Evolutionary conservation across 2,329 filamentous ascomycete species (phyloP).

Genomic region (Drechslerella stenobrocha): DNA sequence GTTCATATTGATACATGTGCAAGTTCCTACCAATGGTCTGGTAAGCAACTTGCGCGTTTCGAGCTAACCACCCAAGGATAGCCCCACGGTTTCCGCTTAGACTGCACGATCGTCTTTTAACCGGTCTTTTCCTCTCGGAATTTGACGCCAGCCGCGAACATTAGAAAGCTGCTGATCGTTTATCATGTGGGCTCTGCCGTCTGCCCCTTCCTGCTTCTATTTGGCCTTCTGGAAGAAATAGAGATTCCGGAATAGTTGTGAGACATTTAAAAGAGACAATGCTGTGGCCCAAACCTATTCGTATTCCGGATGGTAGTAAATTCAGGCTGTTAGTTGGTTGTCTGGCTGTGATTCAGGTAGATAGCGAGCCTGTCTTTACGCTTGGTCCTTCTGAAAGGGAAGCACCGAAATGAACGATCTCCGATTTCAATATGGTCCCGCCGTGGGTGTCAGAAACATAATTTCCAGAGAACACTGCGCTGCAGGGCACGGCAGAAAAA

Average conservation of each 20-base stretch:
- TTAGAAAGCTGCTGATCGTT: too few relatives aligned
- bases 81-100: slow-evolving; percentile 16
- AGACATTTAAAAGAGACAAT: slow-evolving; percentile 18
- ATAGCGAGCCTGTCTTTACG: slow-evolving; percentile 4
- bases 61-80: neutral
- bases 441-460: slow-evolving; percentile 4
- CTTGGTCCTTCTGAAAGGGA: slow-evolving; percentile 40
- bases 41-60: neutral
- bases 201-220: slow-evolving; percentile 19
- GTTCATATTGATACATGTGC: too few relatives aligned
- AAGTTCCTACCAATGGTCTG: too few relatives aligned
- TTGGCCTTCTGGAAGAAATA: slow-evolving; percentile 44
- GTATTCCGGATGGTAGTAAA: slow-evolving; percentile 16
- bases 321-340: neutral
- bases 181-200: too few relatives aligned
- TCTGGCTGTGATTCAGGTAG: slow-evolving; percentile 3
- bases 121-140: slow-evolving; percentile 4
- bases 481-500: slow-evolving; percentile 13
- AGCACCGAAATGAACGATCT: slow-evolving; percentile 47
- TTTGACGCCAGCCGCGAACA: neutral
- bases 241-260: slow-evolving; percentile 24
- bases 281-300: slow-evolving; percentile 14
- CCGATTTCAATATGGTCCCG: slow-evolving; percentile 21
- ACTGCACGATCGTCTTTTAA: slow-evolving; percentile 8
- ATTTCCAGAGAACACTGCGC: slow-evolving; percentile 31